Evolutionary conservation across 768 basidiomycete species (phyloP).

Genomic region (Russula brevipes): DNA sequence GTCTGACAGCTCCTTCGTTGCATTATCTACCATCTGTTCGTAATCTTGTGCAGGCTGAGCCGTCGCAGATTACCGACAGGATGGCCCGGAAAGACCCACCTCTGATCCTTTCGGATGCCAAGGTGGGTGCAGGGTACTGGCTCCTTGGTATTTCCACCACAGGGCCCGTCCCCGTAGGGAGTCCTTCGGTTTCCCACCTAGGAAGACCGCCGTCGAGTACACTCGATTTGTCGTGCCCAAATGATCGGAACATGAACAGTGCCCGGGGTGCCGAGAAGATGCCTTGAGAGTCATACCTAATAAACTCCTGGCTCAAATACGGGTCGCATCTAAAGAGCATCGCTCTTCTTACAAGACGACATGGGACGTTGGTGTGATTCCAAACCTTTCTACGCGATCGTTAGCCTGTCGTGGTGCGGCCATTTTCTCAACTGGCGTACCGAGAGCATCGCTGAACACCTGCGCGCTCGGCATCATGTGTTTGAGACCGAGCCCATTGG

Average conservation of each 20-base stretch:
- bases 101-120: conserved; percentile 38
- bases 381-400: conserved; percentile 52
- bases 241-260: conserved; percentile 89
- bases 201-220: conserved; percentile 93
- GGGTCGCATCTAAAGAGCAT: neutral
- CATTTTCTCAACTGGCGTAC: conserved; percentile 42
- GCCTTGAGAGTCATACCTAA: conserved; percentile 84
- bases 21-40: conserved; percentile 73
- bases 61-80: neutral
- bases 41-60: conserved; percentile 49
- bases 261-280: conserved; percentile 91
- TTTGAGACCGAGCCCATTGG: conserved; percentile 73
- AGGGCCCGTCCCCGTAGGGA: conserved; percentile 43
- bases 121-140: conserved; percentile 48
- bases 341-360: conserved; percentile 61
- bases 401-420: conserved; percentile 2
- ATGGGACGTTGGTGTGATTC: conserved; percentile 67
- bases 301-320: conserved; percentile 11
- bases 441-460: conserved; percentile 72
- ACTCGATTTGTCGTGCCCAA: conserved; percentile 82
- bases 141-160: conserved; percentile 28
- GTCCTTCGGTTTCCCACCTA: conserved; percentile 66
- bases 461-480: conserved; percentile 87
- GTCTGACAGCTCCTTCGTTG: conserved; percentile 43
- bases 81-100: conserved; percentile 6